phyloP scores from a whole-genome alignment of 148 eudicot species.

The Chenopodium suecicum region DNA sequence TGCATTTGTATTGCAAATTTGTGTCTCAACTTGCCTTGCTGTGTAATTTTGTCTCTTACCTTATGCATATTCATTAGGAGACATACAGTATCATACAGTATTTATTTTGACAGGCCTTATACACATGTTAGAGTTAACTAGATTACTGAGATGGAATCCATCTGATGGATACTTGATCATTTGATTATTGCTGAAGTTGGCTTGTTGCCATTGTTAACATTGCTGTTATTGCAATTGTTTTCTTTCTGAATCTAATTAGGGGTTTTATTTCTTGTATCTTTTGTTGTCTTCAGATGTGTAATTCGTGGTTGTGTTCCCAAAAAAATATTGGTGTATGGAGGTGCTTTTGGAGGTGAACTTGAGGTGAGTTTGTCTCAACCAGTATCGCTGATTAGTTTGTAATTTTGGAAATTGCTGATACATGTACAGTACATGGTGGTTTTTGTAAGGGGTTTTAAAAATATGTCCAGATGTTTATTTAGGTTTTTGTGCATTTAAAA shows the following conservation, averaged over 20 bases:
- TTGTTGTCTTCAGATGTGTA: constrained; percentile 63
- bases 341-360: constrained; percentile 81
- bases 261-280: constrained; percentile 12
- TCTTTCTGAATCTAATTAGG: neutral
- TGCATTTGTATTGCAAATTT: neutral
- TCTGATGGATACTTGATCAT: no score
- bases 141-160: neutral
- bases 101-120: neutral
- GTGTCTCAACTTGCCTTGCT: neutral
- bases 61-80: neutral
- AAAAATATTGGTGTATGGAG: constrained; percentile 97
- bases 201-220: neutral
- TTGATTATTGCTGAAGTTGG: neutral
- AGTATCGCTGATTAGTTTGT: neutral
- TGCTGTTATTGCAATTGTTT: neutral
- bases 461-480: neutral
- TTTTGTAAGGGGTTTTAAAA: neutral
- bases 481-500: neutral
- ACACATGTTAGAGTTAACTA: no score
- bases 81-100: neutral
- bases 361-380: constrained; percentile 48
- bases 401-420: neutral
- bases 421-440: neutral
- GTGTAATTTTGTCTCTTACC: neutral
- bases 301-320: constrained; percentile 99